Conservation (phyloP, 1,284 basidiomycete genomes). For the Vanrija humicola region DNA sequence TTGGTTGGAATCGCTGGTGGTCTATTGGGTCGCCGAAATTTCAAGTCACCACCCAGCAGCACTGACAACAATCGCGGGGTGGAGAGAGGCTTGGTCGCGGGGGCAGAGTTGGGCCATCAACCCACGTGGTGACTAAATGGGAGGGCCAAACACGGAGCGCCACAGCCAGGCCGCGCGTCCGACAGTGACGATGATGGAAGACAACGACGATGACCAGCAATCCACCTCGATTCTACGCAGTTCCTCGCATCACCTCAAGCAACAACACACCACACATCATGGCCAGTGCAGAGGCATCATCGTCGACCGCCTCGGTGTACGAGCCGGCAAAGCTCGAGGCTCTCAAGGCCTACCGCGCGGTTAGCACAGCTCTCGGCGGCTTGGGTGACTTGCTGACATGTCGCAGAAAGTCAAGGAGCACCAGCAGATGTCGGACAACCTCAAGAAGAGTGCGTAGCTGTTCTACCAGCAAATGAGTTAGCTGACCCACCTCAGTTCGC, state of each 20-base stretch:
- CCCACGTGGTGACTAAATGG: not conserved
- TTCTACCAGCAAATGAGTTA: not conserved
- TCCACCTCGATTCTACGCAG: not conserved
- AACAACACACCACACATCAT: slow-evolving; percentile 1
- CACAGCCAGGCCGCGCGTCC: slow-evolving; percentile 1
- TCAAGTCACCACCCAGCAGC: too few relatives aligned
- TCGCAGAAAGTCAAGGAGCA: slow-evolving; percentile 84
- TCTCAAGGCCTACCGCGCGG: slow-evolving; percentile 48
- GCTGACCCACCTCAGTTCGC: slow-evolving; percentile 31
- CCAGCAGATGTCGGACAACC: slow-evolving; percentile 70
- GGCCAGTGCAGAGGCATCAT: slow-evolving; percentile 24
- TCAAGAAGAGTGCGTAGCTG: slow-evolving; percentile 71
- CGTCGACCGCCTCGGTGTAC: slow-evolving; percentile 29
- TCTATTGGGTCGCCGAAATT: not conserved
- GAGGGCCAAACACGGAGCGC: not conserved
- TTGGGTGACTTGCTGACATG: slow-evolving; percentile 20
- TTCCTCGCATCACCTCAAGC: slow-evolving; percentile 3
- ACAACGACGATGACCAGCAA: slow-evolving; percentile 1
- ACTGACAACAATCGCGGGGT: not conserved
- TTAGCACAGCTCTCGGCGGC: slow-evolving; percentile 16
- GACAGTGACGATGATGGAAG: not conserved
- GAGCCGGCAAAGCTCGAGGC: slow-evolving; percentile 48
- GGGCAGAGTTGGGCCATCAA: too few relatives aligned
- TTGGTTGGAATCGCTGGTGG: not conserved
- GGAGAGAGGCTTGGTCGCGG: too few relatives aligned